Conservation (phyloP, 2,329 filamentous ascomycete species). For the Venturia carpophila region DNA sequence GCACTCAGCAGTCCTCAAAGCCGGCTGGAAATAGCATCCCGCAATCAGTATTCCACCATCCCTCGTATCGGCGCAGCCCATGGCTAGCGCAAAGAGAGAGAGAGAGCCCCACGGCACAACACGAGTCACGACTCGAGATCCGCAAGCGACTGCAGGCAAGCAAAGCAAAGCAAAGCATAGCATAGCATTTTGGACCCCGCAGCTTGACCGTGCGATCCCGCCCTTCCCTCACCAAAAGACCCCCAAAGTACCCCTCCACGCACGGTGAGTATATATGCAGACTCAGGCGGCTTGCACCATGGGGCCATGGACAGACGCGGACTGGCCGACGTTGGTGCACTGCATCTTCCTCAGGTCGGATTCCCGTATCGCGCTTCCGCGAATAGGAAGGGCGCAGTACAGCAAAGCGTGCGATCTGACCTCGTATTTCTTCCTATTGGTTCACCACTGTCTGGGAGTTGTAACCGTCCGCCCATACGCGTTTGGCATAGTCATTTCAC, state of each 20-base stretch:
- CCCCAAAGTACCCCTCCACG: constrained; percentile 1
- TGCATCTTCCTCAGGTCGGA: neutral
- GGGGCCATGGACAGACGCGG: neutral
- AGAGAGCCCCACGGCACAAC: neutral
- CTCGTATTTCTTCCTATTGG: constrained; percentile 5
- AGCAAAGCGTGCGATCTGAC: neutral
- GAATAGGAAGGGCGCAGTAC: neutral
- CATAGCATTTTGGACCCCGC: neutral
- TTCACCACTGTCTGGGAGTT: neutral
- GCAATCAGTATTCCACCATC: neutral
- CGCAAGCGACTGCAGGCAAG: neutral
- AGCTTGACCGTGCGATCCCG: neutral
- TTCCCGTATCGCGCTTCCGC: neutral
- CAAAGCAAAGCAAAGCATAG: neutral
- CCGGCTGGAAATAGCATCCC: neutral
- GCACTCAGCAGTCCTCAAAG: neutral
- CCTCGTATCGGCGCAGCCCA: neutral
- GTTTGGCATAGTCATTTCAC: neutral
- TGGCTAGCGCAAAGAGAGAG: neutral
- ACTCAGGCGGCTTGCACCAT: neutral
- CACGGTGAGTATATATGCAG: constrained; percentile 1
- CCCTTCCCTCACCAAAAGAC: neutral
- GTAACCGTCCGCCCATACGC: neutral
- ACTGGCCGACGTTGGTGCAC: neutral
- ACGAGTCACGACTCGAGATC: neutral